phyloP scores from a whole-genome alignment of 805 yeast genomes.

The Scheffersomyces lignosus region DNA sequence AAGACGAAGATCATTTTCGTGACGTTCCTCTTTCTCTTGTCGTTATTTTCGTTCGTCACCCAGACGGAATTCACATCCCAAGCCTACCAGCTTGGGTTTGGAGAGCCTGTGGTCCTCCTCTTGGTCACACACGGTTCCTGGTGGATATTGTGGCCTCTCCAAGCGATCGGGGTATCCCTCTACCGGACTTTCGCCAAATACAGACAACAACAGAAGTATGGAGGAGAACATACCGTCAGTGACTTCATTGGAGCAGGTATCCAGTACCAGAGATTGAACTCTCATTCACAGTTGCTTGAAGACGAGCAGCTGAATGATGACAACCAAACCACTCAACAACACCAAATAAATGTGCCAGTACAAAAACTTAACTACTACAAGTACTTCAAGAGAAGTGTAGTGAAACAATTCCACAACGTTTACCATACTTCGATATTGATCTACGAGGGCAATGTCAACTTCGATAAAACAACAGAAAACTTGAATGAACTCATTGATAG shows the following conservation, averaged over 20 bases:
- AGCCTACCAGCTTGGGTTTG: slow-evolving; percentile 56
- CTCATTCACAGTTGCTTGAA: slow-evolving; percentile 30
- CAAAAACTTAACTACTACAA: slow-evolving; percentile 13
- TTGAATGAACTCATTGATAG: slow-evolving; percentile 35
- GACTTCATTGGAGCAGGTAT: slow-evolving; percentile 24
- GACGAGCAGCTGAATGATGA: slow-evolving; percentile 3
- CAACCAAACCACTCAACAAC: no score
- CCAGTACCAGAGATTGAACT: slow-evolving; percentile 27
- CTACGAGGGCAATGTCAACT: slow-evolving; percentile 41
- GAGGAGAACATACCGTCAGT: slow-evolving; percentile 6
- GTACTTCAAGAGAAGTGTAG: slow-evolving; percentile 37
- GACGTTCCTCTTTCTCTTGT: slow-evolving; percentile 30
- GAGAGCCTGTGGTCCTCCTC: slow-evolving; percentile 70
- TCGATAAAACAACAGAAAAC: slow-evolving; percentile 31
- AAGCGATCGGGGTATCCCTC: slow-evolving; percentile 50
- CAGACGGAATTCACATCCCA: slow-evolving; percentile 83
- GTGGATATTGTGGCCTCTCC: slow-evolving; percentile 73
- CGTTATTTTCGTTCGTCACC: slow-evolving; percentile 59
- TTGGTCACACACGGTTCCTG: slow-evolving; percentile 76
- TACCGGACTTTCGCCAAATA: slow-evolving; percentile 41
- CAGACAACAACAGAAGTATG: slow-evolving; percentile 7
- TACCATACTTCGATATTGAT: slow-evolving; percentile 44
- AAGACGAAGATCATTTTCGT: slow-evolving; percentile 39
- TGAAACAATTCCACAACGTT: slow-evolving; percentile 44
- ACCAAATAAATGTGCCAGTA: slow-evolving; percentile 7